Evolutionary conservation across 1,139 yeast genomes (phyloP), one percentile per base, ranked within the genome.

Genomic region (Eremothecium cymbalariae): DNA sequence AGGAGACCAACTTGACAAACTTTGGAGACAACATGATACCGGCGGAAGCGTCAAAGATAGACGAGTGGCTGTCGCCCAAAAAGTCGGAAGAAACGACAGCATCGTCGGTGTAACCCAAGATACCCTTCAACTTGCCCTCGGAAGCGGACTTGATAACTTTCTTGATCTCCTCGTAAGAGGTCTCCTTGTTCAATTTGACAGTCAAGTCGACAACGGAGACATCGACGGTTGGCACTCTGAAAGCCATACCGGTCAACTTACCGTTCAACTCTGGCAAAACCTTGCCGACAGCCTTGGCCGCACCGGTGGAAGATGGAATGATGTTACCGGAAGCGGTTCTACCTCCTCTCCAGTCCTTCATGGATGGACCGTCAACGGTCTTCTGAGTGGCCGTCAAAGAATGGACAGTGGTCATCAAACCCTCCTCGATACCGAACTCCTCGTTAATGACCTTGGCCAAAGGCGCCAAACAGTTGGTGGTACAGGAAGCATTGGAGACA

Each of bases 261-360:
- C 93, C 93, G 68, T 78, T 77, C 63, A 81, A 71, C 59, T 70
- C 83, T 55, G 93, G 93, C 60, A 81, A 77, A 60, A 81, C 93
- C 70, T 80, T 80, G 69, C 90, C 90, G 55, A 81, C 93, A 57
- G 90, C 90, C 75, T 81, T 81, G 54, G 93, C 93, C 54, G 93
- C 93, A 76, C 93, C 93, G 44, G 93, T 81, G 49, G 90, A 78
- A 36, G 90, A 79, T 67, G 93, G 93, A 57, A 81, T 81, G 60
- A 81, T 81, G 79, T 81, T 81, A 63, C 85, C 93, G 48, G 88
- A 78, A 60, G 93, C 93, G 57, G 90, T 80, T 74, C 93, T 77
- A 66, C 93, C 93, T 68, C 90, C 93, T 79, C 93, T 79, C 93
- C 93, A 81, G 72, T 81, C 93, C 73, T 81, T 81, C 75, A 79